phyloP scores from a whole-genome alignment of 1,284 basidiomycete species.

The Mycena citricolor region DNA sequence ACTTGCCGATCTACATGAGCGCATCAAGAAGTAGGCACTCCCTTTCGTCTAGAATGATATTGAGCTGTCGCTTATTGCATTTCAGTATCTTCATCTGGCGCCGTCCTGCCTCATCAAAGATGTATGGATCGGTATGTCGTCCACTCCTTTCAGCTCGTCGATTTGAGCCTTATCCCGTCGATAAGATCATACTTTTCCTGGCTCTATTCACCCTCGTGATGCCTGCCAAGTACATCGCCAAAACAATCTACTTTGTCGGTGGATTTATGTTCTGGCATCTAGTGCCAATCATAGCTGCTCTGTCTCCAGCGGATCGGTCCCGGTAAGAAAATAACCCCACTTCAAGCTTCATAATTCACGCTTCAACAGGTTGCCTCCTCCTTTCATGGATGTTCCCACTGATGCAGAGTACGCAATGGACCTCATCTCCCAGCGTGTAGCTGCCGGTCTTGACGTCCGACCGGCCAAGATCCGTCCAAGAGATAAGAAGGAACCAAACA shows the following conservation, averaged over 20 bases:
- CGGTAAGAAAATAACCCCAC: conserved; percentile 45
- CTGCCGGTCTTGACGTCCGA: conserved; percentile 48
- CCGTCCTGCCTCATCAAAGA: conserved; percentile 45
- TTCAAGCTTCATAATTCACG: too few species aligned
- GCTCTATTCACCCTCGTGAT: conserved; percentile 44
- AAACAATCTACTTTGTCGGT: conserved; percentile 42
- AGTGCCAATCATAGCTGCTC: conserved; percentile 52
- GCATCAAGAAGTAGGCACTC: conserved; percentile 59
- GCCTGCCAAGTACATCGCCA: conserved; percentile 51
- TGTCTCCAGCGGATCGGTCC: conserved; percentile 45
- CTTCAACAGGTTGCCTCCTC: conserved; percentile 42
- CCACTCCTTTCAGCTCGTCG: conserved; percentile 17
- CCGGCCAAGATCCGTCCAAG: conserved; percentile 27
- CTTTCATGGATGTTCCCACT: conserved; percentile 55
- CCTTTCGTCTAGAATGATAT: conserved; percentile 33
- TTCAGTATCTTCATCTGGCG: conserved; percentile 66
- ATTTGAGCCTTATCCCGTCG: conserved; percentile 34
- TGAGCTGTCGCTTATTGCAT: conserved; percentile 4
- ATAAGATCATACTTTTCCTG: conserved; percentile 39
- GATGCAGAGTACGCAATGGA: conserved; percentile 71
- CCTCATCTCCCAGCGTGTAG: conserved; percentile 59
- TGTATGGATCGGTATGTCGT: conserved; percentile 47
- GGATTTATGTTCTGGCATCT: conserved; percentile 66
- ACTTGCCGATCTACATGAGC: conserved; percentile 63
- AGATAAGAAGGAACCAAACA: conserved; percentile 9